Conservation (phyloP, 2,329 filamentous ascomycete species). For the Metarhizium robertsii region DNA sequence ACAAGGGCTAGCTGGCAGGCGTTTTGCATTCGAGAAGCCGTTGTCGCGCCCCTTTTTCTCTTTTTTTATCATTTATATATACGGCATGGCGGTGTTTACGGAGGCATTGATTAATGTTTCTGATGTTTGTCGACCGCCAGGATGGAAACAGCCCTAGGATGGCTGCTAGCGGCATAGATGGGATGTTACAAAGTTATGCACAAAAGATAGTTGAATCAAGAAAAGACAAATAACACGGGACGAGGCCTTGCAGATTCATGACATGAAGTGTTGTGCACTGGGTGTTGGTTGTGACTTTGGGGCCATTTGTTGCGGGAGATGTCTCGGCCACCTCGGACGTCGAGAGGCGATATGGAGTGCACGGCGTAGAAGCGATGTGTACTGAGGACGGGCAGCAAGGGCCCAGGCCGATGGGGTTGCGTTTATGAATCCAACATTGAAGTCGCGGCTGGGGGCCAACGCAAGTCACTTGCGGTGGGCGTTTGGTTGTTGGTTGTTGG, state of each 20-base stretch:
- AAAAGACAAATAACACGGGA: not conserved
- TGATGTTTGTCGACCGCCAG: not conserved
- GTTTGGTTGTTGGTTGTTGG: too few species aligned
- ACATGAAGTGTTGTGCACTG: too few species aligned
- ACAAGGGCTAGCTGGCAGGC: conserved; percentile 3
- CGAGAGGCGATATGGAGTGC: too few species aligned
- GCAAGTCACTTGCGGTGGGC: too few species aligned
- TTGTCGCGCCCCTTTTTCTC: not conserved
- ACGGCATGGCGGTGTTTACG: conserved; percentile 5
- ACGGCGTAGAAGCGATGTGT: too few species aligned
- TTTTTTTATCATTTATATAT: not conserved
- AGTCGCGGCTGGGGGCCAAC: too few species aligned
- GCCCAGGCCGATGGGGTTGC: too few species aligned
- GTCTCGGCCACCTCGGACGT: too few species aligned
- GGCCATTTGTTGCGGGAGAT: too few species aligned
- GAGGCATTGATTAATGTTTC: conserved; percentile 2
- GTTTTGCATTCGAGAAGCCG: conserved; percentile 4
- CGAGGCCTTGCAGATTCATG: not conserved
- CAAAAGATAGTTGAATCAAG: conserved; percentile 8
- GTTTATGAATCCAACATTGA: too few species aligned
- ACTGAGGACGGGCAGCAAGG: too few species aligned
- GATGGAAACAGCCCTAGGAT: not conserved
- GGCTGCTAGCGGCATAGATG: conserved; percentile 10
- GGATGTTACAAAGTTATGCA: conserved; percentile 12
- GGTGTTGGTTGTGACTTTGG: too few species aligned